phyloP scores from a whole-genome alignment of 306 rosid genomes.

The Betula pendula region DNA sequence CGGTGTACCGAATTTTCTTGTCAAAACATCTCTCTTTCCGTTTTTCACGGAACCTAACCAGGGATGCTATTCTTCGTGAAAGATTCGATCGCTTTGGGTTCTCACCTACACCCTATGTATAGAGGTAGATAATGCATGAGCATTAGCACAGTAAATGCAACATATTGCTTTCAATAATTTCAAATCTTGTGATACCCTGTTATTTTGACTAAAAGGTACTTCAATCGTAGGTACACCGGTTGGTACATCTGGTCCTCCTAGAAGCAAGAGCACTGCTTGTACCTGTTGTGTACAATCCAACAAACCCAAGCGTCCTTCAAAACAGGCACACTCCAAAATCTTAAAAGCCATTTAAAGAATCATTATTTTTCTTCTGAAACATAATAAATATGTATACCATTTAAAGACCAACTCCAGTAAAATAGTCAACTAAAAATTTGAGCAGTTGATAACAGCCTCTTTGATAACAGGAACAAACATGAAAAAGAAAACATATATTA shows the following conservation, averaged over 20 bases:
- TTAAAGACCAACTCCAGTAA: neutral
- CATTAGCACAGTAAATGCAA: slow-evolving; percentile 37
- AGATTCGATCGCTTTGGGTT: slow-evolving; percentile 69
- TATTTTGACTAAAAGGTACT: slow-evolving; percentile 53
- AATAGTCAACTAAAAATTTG: neutral
- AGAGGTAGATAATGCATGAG: slow-evolving; percentile 30
- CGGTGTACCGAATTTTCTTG: slow-evolving; percentile 92
- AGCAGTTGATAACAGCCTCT: neutral
- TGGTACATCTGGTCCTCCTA: slow-evolving; percentile 77
- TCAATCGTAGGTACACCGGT: slow-evolving; percentile 57
- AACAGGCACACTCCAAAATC: slow-evolving; percentile 11
- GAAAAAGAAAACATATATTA: neutral
- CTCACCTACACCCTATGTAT: slow-evolving; percentile 61
- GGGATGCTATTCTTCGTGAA: slow-evolving; percentile 92
- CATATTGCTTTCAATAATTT: slow-evolving; percentile 25
- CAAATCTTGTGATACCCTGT: slow-evolving; percentile 55
- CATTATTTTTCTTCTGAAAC: too few species aligned
- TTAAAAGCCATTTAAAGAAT: slow-evolving; percentile 10
- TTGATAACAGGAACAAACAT: neutral
- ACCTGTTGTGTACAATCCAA: slow-evolving; percentile 54
- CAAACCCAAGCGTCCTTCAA: slow-evolving; percentile 30
- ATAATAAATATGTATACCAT: too few species aligned
- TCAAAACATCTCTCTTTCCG: slow-evolving; percentile 97
- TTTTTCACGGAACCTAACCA: slow-evolving; percentile 93
- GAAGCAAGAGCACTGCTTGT: slow-evolving; percentile 87